phyloP scores from a whole-genome alignment of 2,329 filamentous ascomycete genomes.

The Sarocladium brachiariae region DNA sequence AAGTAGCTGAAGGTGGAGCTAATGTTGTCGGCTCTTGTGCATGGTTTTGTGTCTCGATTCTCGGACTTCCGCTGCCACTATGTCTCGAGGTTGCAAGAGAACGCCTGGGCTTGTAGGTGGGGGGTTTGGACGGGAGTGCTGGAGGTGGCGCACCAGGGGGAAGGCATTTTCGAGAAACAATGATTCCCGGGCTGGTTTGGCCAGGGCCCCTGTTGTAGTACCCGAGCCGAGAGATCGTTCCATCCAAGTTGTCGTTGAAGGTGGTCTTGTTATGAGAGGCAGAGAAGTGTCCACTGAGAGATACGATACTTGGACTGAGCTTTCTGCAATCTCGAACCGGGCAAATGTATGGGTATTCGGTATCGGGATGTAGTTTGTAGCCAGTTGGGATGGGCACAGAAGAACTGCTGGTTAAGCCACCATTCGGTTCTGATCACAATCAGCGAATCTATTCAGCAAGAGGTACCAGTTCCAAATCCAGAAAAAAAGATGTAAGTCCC shows the following conservation, averaged over 20 bases:
- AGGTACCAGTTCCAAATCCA: too few species aligned
- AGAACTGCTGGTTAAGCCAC: neutral
- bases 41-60: too few species aligned
- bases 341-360: slow-evolving; percentile 19
- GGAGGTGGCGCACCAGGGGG: slow-evolving; percentile 16
- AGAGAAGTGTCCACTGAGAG: slow-evolving; percentile 14
- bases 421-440: neutral
- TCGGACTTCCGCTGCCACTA: too few species aligned
- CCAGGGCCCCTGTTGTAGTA: slow-evolving; percentile 8
- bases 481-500: too few species aligned
- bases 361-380: slow-evolving; percentile 15
- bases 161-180: slow-evolving; percentile 19
- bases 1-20: too few species aligned
- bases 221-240: slow-evolving; percentile 21
- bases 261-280: slow-evolving; percentile 13
- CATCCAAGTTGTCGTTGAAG: slow-evolving; percentile 28
- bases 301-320: slow-evolving; percentile 12
- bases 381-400: slow-evolving; percentile 13
- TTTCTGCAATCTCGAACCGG: slow-evolving; percentile 21
- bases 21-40: too few species aligned
- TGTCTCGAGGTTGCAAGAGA: too few species aligned
- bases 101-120: too few species aligned
- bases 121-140: slow-evolving; percentile 10
- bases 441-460: too few species aligned
- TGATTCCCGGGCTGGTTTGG: slow-evolving; percentile 12